Evolutionary conservation across 2,329 filamentous ascomycete genomes (phyloP), one percentile per base, ranked within the genome.

Genomic region (Aphanoascus verrucosus): DNA sequence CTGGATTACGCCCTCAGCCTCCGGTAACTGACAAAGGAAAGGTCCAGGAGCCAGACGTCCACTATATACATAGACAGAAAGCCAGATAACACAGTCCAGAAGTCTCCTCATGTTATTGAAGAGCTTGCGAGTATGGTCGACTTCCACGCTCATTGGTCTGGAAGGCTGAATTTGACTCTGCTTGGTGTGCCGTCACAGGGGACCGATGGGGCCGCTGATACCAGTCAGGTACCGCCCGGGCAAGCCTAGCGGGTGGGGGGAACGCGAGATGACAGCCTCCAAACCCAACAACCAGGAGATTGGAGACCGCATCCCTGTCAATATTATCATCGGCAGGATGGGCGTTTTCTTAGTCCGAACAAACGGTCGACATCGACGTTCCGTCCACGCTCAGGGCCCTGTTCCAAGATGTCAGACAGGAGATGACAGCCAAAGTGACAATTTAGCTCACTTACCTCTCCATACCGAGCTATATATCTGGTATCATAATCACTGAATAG

Each of bases 1-100:
- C 20, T 42, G 48, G 15, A 17, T 42, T 42, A 40, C 47, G 28
- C 37, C 49, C 17, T 51, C 49, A 51, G 49, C 49, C 49, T 51
- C 49, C 40, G 40, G 49, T 35, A 51, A 44, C 40, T 51, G 49
- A 51, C 41, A 51, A 51, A 51, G 49, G 40, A 37, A 44, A 32
- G 49, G 49, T 35, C 38, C 12, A 35, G 43, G 40, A 9, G 20
- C 44, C 14, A 17, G 14, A 20, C 31, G 11, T 37, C 40, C 6
- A 35, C 40, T n/a, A 28, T 28, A 28, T 28, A 28, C 14, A 35
- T 19, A 32, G 38, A n/a, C 8, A 9, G 34, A 49, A 51, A 51
- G 49, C 44, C 38, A 23, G 49, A 42, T 51, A 31, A 44, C 15
- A 23, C 31, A 40, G 38, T 43, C 48, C 48, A 50, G 48, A 50